Evolutionary conservation across 2,329 filamentous ascomycete species (phyloP).

Genomic region (Ceratocystis cacaofunesta): DNA sequence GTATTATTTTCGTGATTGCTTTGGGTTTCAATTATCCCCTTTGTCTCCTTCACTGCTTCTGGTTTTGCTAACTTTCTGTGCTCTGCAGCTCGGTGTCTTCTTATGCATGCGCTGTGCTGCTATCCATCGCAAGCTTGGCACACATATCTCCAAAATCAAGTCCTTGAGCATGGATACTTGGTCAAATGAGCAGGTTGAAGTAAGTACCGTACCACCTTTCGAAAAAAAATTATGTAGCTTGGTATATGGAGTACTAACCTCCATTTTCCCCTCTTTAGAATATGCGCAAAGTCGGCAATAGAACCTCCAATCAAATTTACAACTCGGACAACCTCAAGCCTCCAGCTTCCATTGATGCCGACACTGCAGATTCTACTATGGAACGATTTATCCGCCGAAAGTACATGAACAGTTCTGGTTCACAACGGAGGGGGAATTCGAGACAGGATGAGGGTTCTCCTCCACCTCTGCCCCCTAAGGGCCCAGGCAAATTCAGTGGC

Average conservation of each 20-base stretch:
- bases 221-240: neutral
- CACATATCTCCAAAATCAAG: constrained; percentile 97
- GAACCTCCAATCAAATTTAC: constrained; percentile 70
- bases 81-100: constrained; percentile 72
- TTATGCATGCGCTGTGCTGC: constrained; percentile 95
- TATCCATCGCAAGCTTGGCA: constrained; percentile 89
- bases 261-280: constrained; percentile 39
- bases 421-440: constrained; percentile 26
- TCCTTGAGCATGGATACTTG: constrained; percentile 97
- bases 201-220: constrained; percentile 30
- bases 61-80: neutral
- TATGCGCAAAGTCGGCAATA: constrained; percentile 88
- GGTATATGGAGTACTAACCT: neutral
- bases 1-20: neutral
- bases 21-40: neutral
- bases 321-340: constrained; percentile 75
- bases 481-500: constrained; percentile 42
- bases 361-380: constrained; percentile 88
- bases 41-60: neutral
- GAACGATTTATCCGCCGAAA: constrained; percentile 91
- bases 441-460: constrained; percentile 40
- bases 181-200: constrained; percentile 91
- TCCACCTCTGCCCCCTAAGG: constrained; percentile 47
- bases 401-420: constrained; percentile 49
- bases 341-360: constrained; percentile 73